Percentiles rank a stretch among this genome's conserved stretches.
Evolutionary conservation across 192 early-diverging fungal species (phyloP).

Genomic region (Spinellus fusiger): DNA sequence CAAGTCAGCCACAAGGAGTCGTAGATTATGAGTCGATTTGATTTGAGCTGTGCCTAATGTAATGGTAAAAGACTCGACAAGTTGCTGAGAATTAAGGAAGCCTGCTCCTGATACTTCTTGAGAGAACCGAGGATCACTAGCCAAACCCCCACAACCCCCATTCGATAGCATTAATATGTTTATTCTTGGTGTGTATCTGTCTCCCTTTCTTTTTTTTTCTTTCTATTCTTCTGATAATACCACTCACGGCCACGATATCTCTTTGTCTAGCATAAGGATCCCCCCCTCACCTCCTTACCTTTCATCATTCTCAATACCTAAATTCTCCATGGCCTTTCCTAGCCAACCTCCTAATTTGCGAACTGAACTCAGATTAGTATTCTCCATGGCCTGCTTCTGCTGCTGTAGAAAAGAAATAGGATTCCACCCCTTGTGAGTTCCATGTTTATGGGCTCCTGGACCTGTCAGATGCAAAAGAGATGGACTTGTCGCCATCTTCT

Average conservation of each 20-base stretch:
- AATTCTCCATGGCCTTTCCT: slow-evolving; percentile 61
- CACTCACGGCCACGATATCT: background rate
- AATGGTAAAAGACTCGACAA: slow-evolving; percentile 71
- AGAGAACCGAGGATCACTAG: slow-evolving; percentile 6
- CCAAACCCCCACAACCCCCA: too few relatives aligned
- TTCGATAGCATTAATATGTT: background rate
- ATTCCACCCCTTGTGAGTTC: slow-evolving; percentile 28
- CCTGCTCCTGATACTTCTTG: slow-evolving; percentile 1
- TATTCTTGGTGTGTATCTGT: background rate
- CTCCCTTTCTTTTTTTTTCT: slow-evolving; percentile 19
- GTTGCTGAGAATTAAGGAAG: slow-evolving; percentile 22
- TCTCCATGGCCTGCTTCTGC: slow-evolving; percentile 43
- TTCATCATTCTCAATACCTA: slow-evolving; percentile 49
- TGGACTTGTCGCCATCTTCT: background rate
- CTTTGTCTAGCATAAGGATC: background rate
- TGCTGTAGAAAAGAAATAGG: slow-evolving; percentile 50
- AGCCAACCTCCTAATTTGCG: slow-evolving; percentile 50
- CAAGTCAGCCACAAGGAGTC: slow-evolving; percentile 48
- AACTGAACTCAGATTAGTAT: slow-evolving; percentile 36
- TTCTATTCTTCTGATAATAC: slow-evolving; percentile 55
- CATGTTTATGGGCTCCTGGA: background rate
- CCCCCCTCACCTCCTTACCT: slow-evolving; percentile 22
- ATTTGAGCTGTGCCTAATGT: slow-evolving; percentile 66
- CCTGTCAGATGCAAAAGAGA: background rate
- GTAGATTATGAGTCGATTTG: slow-evolving; percentile 65